A percentile compares a stretch with the other conserved stretches of the same genome.
These are phyloP conservation scores for Gossypium schwendimanii DNA, from an alignment of 441 rosid species.

Conservation along the genomic window DNA sequence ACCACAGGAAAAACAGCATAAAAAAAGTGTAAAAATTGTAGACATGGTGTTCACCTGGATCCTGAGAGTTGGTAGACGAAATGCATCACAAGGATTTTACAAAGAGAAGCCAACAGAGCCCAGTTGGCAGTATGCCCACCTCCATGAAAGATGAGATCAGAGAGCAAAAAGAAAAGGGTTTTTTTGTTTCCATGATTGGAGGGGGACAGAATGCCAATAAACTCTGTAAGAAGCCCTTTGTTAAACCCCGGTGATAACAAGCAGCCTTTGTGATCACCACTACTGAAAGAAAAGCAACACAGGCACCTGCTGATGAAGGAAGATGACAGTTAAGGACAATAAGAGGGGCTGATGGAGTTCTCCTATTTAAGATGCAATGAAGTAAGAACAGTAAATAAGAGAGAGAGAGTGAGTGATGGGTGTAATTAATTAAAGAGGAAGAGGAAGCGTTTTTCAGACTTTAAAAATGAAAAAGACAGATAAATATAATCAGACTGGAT, in stretches of 20 bases:
- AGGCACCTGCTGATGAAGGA: neutral
- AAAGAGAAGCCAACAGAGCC: slow-evolving; percentile 76
- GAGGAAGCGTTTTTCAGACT: neutral
- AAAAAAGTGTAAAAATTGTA: neutral
- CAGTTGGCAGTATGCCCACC: slow-evolving; percentile 96
- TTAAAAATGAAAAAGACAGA: neutral
- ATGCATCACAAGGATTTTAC: slow-evolving; percentile 68
- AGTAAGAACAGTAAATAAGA: slow-evolving; percentile 28
- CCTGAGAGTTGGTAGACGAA: neutral
- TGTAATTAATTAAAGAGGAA: slow-evolving; percentile 19
- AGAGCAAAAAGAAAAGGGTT: neutral
- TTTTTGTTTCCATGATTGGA: slow-evolving; percentile 25
- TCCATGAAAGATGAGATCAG: slow-evolving; percentile 27
- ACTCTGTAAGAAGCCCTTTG: slow-evolving; percentile 74
- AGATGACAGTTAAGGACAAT: neutral
- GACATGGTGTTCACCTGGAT: slow-evolving; percentile 21
- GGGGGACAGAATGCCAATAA: slow-evolving; percentile 99
- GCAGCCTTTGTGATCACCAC: slow-evolving; percentile 9
- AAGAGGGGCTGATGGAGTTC: slow-evolving; percentile 17
- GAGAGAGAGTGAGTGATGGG: slow-evolving; percentile 31
- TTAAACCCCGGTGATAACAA: slow-evolving; percentile 59
- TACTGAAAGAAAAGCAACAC: neutral
- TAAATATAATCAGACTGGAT: slow-evolving; percentile 20
- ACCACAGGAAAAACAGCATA: neutral
- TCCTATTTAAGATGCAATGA: slow-evolving; percentile 26